These are phyloP conservation scores for Mucor circinelloides DNA, from an alignment of 371 early-diverging fungal genomes.

Conservation along the genomic window DNA sequence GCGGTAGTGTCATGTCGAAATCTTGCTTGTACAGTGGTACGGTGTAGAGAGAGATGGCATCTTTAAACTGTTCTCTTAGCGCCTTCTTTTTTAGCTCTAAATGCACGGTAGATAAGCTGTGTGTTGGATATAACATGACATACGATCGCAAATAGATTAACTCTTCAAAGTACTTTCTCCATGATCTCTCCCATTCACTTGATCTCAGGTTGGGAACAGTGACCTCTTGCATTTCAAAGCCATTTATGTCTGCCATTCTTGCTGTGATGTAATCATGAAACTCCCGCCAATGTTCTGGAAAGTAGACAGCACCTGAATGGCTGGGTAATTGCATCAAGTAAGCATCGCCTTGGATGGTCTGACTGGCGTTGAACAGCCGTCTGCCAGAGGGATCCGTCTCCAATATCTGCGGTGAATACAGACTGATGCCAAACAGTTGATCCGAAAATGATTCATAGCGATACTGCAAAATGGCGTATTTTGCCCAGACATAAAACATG, in stretches of 20 bases:
- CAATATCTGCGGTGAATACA: constrained; percentile 58
- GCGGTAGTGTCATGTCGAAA: constrained; percentile 40
- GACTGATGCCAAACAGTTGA: constrained; percentile 59
- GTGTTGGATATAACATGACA: constrained; percentile 63
- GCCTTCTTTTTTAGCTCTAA: constrained; percentile 51
- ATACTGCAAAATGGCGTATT: constrained; percentile 59
- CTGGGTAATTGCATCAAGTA: constrained; percentile 56
- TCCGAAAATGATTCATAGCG: constrained; percentile 32
- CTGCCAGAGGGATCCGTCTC: constrained; percentile 42
- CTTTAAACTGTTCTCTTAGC: constrained; percentile 34
- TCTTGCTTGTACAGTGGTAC: constrained; percentile 45
- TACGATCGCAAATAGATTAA: constrained; percentile 63
- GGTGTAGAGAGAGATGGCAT: constrained; percentile 41
- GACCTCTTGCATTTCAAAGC: constrained; percentile 32
- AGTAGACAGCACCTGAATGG: constrained; percentile 61
- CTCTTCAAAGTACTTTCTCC: constrained; percentile 68
- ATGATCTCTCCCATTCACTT: constrained; percentile 60
- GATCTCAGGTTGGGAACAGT: constrained; percentile 32
- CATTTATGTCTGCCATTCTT: constrained; percentile 48
- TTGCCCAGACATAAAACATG: constrained; percentile 60
- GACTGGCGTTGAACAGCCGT: constrained; percentile 10
- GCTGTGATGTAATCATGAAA: constrained; percentile 67
- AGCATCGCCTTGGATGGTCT: not conserved
- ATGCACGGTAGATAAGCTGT: constrained; percentile 57
- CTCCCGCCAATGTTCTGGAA: constrained; percentile 71